phyloP scores from a whole-genome alignment of 208 protist species.

The Crithidia brevicula region DNA sequence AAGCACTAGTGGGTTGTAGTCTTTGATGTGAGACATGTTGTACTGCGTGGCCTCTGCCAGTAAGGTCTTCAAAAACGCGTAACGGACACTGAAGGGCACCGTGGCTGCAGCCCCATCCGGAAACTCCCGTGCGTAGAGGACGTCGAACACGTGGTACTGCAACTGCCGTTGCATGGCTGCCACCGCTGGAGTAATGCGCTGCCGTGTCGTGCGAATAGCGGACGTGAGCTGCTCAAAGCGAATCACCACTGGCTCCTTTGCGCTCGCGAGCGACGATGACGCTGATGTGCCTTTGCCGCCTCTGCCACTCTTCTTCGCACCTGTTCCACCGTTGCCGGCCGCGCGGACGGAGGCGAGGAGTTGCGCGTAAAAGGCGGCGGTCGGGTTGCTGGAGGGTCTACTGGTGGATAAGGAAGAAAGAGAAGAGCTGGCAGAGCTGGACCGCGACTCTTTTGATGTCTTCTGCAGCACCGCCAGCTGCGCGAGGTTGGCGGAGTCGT shows the following conservation, averaged over 20 bases:
- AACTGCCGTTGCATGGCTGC: slow-evolving; percentile 64
- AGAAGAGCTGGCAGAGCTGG: not conserved
- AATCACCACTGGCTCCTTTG: slow-evolving; percentile 28
- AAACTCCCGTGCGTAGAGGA: slow-evolving; percentile 67
- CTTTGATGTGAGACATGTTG: slow-evolving; percentile 17
- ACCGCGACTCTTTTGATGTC: not conserved
- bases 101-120: slow-evolving; percentile 9
- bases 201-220: slow-evolving; percentile 77
- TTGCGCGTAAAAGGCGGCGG: slow-evolving; percentile 11
- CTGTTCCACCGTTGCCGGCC: not conserved
- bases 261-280: not conserved
- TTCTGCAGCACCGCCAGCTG: slow-evolving; percentile 10
- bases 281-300: not conserved
- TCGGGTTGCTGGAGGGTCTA: too few relatives aligned
- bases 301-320: not conserved
- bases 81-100: slow-evolving; percentile 54
- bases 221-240: slow-evolving; percentile 79
- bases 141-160: slow-evolving; percentile 90
- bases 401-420: not conserved
- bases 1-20: slow-evolving; percentile 42
- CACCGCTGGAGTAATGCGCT: slow-evolving; percentile 54
- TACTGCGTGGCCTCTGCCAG: slow-evolving; percentile 22
- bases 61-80: slow-evolving; percentile 42
- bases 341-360: not conserved
- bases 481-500: slow-evolving; percentile 57